Evolutionary conservation across 1,139 yeast species (phyloP).

Genomic region (Zygosaccharomyces pseudobailii): DNA sequence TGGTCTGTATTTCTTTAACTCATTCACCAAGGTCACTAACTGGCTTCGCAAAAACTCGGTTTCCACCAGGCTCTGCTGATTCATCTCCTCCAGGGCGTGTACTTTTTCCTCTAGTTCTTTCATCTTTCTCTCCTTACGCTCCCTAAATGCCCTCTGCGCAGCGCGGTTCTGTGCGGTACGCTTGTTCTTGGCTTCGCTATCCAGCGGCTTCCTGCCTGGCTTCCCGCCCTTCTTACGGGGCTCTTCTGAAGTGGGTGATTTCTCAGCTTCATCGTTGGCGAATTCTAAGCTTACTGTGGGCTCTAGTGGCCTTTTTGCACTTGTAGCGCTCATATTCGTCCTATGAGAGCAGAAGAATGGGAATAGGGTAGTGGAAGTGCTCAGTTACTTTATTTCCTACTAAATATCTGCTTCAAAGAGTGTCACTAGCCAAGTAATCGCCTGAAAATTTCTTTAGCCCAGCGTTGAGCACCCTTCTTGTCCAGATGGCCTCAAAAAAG

Average conservation of each 20-base stretch:
- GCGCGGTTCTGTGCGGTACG: constrained; percentile 96
- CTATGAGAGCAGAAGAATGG: background rate
- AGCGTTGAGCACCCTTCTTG: background rate
- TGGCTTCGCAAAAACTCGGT: constrained; percentile 71
- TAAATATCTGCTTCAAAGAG: background rate
- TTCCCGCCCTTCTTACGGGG: constrained; percentile 34
- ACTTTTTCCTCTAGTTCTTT: constrained; percentile 82
- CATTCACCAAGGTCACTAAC: constrained; percentile 67
- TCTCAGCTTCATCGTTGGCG: constrained; percentile 1
- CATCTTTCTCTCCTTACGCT: constrained; percentile 84
- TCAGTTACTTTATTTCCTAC: background rate
- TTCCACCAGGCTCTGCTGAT: constrained; percentile 59
- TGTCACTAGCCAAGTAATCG: background rate
- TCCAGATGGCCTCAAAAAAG: background rate
- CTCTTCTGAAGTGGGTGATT: constrained; percentile 4
- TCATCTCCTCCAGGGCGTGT: constrained; percentile 61
- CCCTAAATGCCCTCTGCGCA: constrained; percentile 95
- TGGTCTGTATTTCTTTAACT: constrained; percentile 60
- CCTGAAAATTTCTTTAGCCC: background rate
- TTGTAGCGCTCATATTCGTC: constrained; percentile 13
- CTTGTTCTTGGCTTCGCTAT: constrained; percentile 75
- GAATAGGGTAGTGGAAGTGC: background rate
- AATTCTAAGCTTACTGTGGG: constrained; percentile 4
- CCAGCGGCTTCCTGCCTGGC: constrained; percentile 72
- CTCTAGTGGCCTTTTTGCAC: constrained; percentile 20